phyloP scores from a whole-genome alignment of 1,284 basidiomycete genomes.

The Leccinum fuscescens region DNA sequence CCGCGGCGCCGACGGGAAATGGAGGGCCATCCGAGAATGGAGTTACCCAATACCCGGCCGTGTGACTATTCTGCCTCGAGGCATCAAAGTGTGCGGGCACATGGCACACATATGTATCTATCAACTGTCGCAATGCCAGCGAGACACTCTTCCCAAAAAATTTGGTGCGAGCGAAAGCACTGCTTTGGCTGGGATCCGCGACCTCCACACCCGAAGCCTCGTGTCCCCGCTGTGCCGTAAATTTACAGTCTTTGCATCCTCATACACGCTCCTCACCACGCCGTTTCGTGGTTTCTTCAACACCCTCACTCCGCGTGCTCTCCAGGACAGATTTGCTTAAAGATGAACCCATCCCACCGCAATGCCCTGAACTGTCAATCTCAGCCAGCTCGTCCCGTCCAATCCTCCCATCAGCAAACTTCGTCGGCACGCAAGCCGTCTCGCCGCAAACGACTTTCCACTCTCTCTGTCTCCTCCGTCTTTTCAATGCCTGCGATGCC shows the following conservation, averaged over 20 bases:
- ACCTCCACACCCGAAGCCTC: conserved; percentile 21
- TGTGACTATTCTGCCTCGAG: conserved; percentile 25
- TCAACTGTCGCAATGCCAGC: conserved; percentile 11
- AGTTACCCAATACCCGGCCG: not conserved
- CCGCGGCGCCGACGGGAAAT: not conserved
- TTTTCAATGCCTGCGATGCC: conserved; percentile 39
- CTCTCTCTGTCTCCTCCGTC: conserved; percentile 29
- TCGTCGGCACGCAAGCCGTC: conserved; percentile 33
- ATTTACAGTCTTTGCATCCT: conserved; percentile 37
- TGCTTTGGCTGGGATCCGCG: conserved; percentile 18
- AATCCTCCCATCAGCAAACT: conserved; percentile 19
- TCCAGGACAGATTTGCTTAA: conserved; percentile 24
- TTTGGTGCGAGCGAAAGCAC: conserved; percentile 18
- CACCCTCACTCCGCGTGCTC: conserved; percentile 33
- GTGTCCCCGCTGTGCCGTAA: conserved; percentile 25
- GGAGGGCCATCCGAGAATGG: not conserved
- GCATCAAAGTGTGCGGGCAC: conserved; percentile 4
- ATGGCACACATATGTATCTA: not conserved
- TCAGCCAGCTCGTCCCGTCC: conserved; percentile 23
- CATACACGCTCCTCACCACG: conserved; percentile 30
- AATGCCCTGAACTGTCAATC: conserved; percentile 27
- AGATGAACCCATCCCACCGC: conserved; percentile 39
- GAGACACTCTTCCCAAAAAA: conserved; percentile 2
- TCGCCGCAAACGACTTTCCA: conserved; percentile 37
- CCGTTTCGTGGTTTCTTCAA: conserved; percentile 24